Conservation (phyloP, 1,139 yeast genomes). For the Sugiyamaella xylanicola region DNA sequence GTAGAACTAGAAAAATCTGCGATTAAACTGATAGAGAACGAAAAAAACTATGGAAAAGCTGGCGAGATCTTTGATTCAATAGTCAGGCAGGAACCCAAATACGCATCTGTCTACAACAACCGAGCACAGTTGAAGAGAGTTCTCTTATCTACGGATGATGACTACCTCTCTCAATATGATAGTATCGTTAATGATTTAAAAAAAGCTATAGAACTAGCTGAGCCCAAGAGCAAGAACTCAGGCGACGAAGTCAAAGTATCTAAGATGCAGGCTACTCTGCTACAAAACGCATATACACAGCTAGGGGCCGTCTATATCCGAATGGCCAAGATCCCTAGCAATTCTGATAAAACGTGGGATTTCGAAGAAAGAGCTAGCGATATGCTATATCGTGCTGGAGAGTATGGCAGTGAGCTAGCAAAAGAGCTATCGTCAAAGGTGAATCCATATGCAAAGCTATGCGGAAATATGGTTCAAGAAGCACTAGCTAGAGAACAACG, state of each 20-base stretch:
- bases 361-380: slow-evolving; percentile 38
- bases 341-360: slow-evolving; percentile 31
- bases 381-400: slow-evolving; percentile 35
- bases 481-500: slow-evolving; percentile 28
- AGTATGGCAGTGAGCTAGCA: slow-evolving; percentile 39
- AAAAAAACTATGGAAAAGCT: slow-evolving; percentile 25
- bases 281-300: slow-evolving; percentile 39
- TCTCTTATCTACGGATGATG: slow-evolving; percentile 2
- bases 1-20: slow-evolving; percentile 34
- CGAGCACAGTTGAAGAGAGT: slow-evolving; percentile 38
- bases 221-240: slow-evolving; percentile 20
- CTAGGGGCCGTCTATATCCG: slow-evolving; percentile 36
- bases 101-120: slow-evolving; percentile 43
- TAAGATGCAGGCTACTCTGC: slow-evolving; percentile 38
- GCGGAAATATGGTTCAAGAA: slow-evolving; percentile 40
- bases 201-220: slow-evolving; percentile 36
- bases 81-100: slow-evolving; percentile 33
- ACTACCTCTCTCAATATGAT: background rate
- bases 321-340: slow-evolving; percentile 18
- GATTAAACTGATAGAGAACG: slow-evolving; percentile 28
- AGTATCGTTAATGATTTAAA: slow-evolving; percentile 31
- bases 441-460: slow-evolving; percentile 42
- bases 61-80: slow-evolving; percentile 30
- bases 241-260: slow-evolving; percentile 28
- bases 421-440: slow-evolving; percentile 34